phyloP scores from a whole-genome alignment of 495 filamentous ascomycete species.

The Penicillium samsonianum region DNA sequence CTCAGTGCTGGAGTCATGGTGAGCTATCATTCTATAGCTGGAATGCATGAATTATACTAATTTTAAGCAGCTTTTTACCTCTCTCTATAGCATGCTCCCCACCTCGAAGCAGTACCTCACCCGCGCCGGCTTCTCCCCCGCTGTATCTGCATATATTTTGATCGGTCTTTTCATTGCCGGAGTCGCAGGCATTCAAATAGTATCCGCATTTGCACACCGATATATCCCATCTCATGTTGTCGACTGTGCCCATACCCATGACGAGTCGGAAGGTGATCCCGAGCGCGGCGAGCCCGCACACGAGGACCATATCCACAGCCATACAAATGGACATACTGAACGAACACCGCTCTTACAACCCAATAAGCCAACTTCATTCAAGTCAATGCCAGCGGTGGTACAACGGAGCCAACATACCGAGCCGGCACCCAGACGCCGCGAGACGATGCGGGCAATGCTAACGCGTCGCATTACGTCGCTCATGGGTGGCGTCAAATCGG shows the following conservation, averaged over 20 bases:
- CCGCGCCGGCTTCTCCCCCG: constrained; percentile 63
- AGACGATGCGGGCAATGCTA: constrained; percentile 43
- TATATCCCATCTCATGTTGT: constrained; percentile 92
- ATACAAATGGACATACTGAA: constrained; percentile 38
- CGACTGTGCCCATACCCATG: constrained; percentile 83
- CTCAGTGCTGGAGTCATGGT: constrained; percentile 99
- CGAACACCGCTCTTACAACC: constrained; percentile 46
- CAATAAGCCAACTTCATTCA: constrained; percentile 17
- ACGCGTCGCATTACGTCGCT: constrained; percentile 60
- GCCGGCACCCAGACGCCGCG: constrained; percentile 22
- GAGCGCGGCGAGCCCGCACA: constrained; percentile 29
- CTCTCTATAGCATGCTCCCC: constrained; percentile 92
- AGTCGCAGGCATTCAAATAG: constrained; percentile 77
- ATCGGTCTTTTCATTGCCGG: constrained; percentile 79
- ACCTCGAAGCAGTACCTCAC: constrained; percentile 74
- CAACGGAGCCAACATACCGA: constrained; percentile 16
- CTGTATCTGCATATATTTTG: constrained; percentile 67
- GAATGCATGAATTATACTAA: constrained; percentile 10
- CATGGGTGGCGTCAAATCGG: constrained; percentile 64
- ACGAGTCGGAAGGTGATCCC: constrained; percentile 36
- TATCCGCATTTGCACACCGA: constrained; percentile 78
- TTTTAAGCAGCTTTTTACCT: constrained; percentile 75
- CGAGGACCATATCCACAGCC: constrained; percentile 20
- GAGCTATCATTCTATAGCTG: constrained; percentile 26
- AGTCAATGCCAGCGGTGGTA: constrained; percentile 30